Conservation (phyloP, 2,329 filamentous ascomycete genomes). For the Xylaria sp. region DNA sequence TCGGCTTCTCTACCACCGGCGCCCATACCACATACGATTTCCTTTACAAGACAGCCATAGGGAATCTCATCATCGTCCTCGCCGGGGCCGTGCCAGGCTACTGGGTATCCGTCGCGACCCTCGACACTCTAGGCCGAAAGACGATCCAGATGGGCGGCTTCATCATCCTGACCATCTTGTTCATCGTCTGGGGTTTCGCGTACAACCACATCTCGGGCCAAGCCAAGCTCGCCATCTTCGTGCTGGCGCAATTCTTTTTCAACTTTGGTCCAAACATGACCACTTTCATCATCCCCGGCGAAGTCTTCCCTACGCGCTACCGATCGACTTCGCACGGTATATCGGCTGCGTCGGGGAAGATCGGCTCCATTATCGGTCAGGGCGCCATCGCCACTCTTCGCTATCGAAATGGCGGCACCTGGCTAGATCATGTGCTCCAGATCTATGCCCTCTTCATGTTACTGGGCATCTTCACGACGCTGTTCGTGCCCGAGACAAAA, state of each 20-base stretch:
- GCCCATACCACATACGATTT: constrained; percentile 66
- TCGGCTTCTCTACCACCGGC: constrained; percentile 68
- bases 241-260: constrained; percentile 64
- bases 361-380: constrained; percentile 63
- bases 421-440: constrained; percentile 79
- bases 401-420: constrained; percentile 59
- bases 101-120: constrained; percentile 77
- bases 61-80: constrained; percentile 79
- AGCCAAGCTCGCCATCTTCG: constrained; percentile 62
- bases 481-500: constrained; percentile 77
- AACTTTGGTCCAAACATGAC: constrained; percentile 65
- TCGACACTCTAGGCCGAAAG: constrained; percentile 78
- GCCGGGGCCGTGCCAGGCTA: constrained; percentile 82
- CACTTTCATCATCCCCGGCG: constrained; percentile 62
- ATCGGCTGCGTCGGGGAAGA: constrained; percentile 60
- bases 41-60: constrained; percentile 76
- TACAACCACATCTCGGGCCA: constrained; percentile 59
- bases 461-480: constrained; percentile 69
- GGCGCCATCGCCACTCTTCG: constrained; percentile 62
- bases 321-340: constrained; percentile 63
- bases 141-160: constrained; percentile 74
- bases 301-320: constrained; percentile 63
- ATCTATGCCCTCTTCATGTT: constrained; percentile 81
- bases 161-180: constrained; percentile 62
- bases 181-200: constrained; percentile 65